Evolutionary conservation across 2,329 filamentous ascomycete genomes (phyloP), one percentile per base, ranked within the genome.

Genomic region (Verticillium dahliae): DNA sequence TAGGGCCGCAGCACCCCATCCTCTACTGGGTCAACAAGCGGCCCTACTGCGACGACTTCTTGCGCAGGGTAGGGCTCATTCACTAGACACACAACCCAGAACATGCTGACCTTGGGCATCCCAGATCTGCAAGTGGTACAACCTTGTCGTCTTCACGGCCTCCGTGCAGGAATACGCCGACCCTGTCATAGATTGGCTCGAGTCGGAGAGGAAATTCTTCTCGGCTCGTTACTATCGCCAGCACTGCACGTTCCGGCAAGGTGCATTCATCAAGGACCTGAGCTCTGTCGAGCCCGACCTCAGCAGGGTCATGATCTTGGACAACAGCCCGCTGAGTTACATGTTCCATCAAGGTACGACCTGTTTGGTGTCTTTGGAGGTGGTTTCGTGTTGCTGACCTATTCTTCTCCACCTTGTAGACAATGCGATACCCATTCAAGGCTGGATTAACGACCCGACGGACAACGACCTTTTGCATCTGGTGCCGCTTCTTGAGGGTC

Each of bases 21-120:
- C 78, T 99, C 64, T 99, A 99, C 79, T 99, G 97, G 80, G 95
- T 99, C 59, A 95, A 99, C 78, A 98, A 99, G 77, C 89, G 95
- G 65, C 95, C 95, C 39, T 90, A 95, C 73, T 99, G 95, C 74
- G 95, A 99, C 75, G 94, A 98, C 68, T 99, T 99, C 72, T 77
- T 99, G 71, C 89, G 93, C 70, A 91, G 90, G 78, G 87, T 90
- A 76, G 77, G 79, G 50, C 45, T 10, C 56, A 4, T 10, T 52
- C 18, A n/a, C 45, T n/a, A 10, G 13, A 22, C 9, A 52, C 22
- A n/a, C n/a, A 11, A 11, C 18, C 10, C 45, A 11, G n/a, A 22
- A 9, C 57, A 22, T 56, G 34, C 34, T 54, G 27, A 50, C 13
- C 15, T 18, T n/a, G 33, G 31, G 31, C 15, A 11, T 62, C 62